A percentile compares a stretch with the other conserved stretches of the same genome.
These are phyloP conservation scores for Candida silvicultrix DNA, from an alignment of 805 yeast genomes.

Conservation along the genomic window DNA sequence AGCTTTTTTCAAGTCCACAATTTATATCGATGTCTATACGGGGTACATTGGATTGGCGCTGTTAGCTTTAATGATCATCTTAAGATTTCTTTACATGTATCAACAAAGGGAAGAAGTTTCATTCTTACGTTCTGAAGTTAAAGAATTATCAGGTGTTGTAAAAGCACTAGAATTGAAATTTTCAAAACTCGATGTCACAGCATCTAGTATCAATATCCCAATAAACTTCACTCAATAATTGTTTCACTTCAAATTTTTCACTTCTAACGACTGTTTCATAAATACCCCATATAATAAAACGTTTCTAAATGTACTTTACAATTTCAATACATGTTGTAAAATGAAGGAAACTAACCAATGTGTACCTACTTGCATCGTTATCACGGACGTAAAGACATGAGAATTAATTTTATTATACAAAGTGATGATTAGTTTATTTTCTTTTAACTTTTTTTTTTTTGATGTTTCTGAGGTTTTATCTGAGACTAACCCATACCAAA, in stretches of 20 bases:
- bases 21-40: background rate
- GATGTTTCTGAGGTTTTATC: background rate
- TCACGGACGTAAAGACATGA: background rate
- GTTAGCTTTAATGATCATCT: background rate
- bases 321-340: no score
- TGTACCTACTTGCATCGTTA: no score
- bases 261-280: no score
- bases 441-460: no score
- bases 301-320: no score
- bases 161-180: background rate
- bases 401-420: background rate
- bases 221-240: background rate
- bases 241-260: background rate
- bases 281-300: background rate
- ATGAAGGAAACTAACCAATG: no score
- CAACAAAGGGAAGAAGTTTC: background rate
- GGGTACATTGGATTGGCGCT: background rate
- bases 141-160: background rate
- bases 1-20: background rate
- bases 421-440: no score
- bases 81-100: background rate
- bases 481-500: conserved; percentile 27
- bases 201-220: background rate
- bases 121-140: background rate
- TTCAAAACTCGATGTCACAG: background rate